Conservation (phyloP, 1,139 yeast species). For the Protomyces arabidopsidicola region DNA sequence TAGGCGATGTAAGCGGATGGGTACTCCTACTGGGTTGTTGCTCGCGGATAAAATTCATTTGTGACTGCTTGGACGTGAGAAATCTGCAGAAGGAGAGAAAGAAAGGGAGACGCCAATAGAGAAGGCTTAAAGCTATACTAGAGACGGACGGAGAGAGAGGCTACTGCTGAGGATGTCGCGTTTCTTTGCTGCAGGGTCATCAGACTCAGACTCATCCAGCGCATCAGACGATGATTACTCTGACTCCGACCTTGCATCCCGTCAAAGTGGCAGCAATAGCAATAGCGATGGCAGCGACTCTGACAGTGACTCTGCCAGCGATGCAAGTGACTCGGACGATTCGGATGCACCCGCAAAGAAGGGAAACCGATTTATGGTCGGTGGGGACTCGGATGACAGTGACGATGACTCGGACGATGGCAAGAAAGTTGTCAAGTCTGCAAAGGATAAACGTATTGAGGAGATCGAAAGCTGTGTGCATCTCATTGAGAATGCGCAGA, state of each 20-base stretch:
- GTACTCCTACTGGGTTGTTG: too few species aligned
- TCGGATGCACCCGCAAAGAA: slow-evolving; percentile 44
- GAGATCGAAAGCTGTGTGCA: slow-evolving; percentile 70
- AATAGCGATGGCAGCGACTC: slow-evolving; percentile 41
- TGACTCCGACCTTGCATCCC: slow-evolving; percentile 38
- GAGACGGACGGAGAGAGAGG: too few species aligned
- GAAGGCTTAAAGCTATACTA: too few species aligned
- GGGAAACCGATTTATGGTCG: slow-evolving; percentile 39
- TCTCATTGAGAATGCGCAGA: slow-evolving; percentile 64
- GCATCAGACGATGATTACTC: slow-evolving; percentile 49
- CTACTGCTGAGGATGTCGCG: slow-evolving; percentile 52
- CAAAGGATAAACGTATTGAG: slow-evolving; percentile 85
- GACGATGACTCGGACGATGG: slow-evolving; percentile 60
- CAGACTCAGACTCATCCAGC: slow-evolving; percentile 49
- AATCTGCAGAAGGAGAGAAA: too few species aligned
- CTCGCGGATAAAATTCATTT: too few species aligned
- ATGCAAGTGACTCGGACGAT: slow-evolving; percentile 24
- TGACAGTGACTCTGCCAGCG: slow-evolving; percentile 31
- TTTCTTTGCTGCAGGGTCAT: slow-evolving; percentile 63
- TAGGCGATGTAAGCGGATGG: too few species aligned
- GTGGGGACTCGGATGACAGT: slow-evolving; percentile 49
- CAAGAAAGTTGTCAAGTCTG: slow-evolving; percentile 83
- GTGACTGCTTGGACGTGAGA: too few species aligned
- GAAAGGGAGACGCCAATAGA: background rate
- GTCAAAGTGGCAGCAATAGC: slow-evolving; percentile 43